Evolutionary conservation across 805 yeast genomes (phyloP).

Genomic region (Candida pseudoglaebosa): DNA sequence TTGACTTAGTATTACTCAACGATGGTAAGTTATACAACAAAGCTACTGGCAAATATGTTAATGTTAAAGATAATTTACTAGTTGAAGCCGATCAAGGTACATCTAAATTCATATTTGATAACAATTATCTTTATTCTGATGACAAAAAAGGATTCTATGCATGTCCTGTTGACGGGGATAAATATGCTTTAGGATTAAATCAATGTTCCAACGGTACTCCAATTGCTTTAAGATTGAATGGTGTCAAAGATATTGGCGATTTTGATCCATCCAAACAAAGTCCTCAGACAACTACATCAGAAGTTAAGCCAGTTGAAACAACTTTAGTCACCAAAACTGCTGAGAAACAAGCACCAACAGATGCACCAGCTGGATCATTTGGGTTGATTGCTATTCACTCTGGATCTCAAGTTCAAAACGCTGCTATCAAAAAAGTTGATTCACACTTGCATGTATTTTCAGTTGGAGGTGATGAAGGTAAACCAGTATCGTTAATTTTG

Average conservation of each 20-base stretch:
- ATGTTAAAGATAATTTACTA: conserved; percentile 5
- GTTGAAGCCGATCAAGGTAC: conserved; percentile 3
- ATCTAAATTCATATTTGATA: conserved; percentile 10
- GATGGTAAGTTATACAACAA: conserved; percentile 20
- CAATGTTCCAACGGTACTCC: conserved; percentile 26
- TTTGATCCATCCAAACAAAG: not conserved
- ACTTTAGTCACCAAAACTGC: conserved; percentile 3
- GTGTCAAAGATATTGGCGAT: not conserved
- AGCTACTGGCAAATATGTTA: conserved; percentile 14
- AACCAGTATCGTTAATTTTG: conserved; percentile 20
- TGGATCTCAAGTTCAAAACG: conserved; percentile 23
- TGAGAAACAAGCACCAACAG: conserved; percentile 6
- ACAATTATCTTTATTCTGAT: conserved; percentile 7
- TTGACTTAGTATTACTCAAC: conserved; percentile 18
- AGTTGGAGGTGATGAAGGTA: conserved; percentile 30
- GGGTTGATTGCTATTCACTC: conserved; percentile 18
- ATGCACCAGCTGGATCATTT: conserved; percentile 7
- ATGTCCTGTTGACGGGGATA: conserved; percentile 13
- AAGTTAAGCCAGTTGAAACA: not conserved
- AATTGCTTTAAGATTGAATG: conserved; percentile 20
- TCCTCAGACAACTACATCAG: not conserved
- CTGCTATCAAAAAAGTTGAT: conserved; percentile 23
- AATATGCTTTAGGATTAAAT: conserved; percentile 20
- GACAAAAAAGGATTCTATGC: conserved; percentile 6
- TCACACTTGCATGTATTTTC: conserved; percentile 31